Percentiles rank a stretch among this genome's conserved stretches.
These are phyloP conservation scores for Hypoxylon sp. DNA, from an alignment of 2,329 filamentous ascomycete genomes.

Conservation along the genomic window DNA sequence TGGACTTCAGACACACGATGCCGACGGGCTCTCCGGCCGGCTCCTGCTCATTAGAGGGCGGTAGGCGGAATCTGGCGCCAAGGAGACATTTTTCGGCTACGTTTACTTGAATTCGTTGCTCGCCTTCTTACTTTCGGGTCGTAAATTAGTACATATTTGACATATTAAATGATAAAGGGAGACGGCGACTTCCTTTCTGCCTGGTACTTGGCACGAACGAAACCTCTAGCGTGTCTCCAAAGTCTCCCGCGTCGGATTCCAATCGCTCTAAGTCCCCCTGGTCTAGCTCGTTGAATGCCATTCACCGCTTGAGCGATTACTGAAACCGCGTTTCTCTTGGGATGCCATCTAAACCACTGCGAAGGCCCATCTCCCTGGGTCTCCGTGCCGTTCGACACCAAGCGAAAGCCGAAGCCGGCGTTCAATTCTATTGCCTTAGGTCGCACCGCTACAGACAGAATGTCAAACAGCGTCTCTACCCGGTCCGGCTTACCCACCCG, in stretches of 20 bases:
- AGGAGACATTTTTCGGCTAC: slow-evolving; percentile 50
- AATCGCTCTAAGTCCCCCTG: slow-evolving; percentile 23
- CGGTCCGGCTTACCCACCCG: slow-evolving; percentile 28
- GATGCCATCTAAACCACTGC: slow-evolving; percentile 31
- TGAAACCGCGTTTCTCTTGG: slow-evolving; percentile 17
- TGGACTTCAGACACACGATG: slow-evolving; percentile 47
- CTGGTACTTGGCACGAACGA: slow-evolving; percentile 24
- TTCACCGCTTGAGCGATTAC: slow-evolving; percentile 14
- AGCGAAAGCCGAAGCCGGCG: slow-evolving; percentile 23
- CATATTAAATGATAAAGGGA: background rate
- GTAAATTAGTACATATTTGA: slow-evolving; percentile 26
- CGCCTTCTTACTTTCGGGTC: slow-evolving; percentile 48
- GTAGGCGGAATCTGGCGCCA: slow-evolving; percentile 54
- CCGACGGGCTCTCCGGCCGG: slow-evolving; percentile 48
- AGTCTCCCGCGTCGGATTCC: slow-evolving; percentile 10
- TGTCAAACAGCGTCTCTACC: slow-evolving; percentile 28
- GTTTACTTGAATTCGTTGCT: slow-evolving; percentile 48
- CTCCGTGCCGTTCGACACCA: background rate
- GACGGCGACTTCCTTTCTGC: slow-evolving; percentile 20
- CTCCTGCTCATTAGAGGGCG: slow-evolving; percentile 29
- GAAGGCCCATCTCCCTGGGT: too few species aligned
- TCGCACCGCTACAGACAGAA: slow-evolving; percentile 26
- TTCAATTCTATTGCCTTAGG: slow-evolving; percentile 18
- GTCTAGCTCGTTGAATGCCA: slow-evolving; percentile 25
- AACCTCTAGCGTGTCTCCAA: slow-evolving; percentile 30